Conservation (phyloP, 1,139 yeast genomes). For the Blastobotrys apis region DNA sequence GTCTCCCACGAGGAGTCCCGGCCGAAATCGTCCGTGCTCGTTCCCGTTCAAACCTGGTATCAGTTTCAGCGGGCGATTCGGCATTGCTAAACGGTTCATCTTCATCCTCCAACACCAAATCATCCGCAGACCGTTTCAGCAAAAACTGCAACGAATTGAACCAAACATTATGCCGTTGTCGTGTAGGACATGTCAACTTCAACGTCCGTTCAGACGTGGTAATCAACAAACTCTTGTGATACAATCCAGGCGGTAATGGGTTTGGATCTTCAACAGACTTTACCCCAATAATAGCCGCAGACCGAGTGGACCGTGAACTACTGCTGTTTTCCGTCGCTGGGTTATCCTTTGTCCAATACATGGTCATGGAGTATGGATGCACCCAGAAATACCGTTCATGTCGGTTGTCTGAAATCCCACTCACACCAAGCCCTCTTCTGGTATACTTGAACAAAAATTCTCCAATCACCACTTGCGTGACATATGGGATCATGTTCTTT, state of each 20-base stretch:
- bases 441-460: slow-evolving; percentile 85
- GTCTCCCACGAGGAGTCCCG: slow-evolving; percentile 18
- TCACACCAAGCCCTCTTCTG: slow-evolving; percentile 69
- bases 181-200: slow-evolving; percentile 81
- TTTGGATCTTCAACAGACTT: slow-evolving; percentile 79
- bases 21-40: slow-evolving; percentile 21
- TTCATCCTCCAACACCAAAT: slow-evolving; percentile 45
- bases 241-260: slow-evolving; percentile 86
- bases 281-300: slow-evolving; percentile 76
- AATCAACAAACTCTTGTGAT: slow-evolving; percentile 77
- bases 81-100: slow-evolving; percentile 19
- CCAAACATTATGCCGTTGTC: slow-evolving; percentile 91
- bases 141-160: slow-evolving; percentile 75
- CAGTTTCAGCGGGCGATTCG: slow-evolving; percentile 14
- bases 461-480: slow-evolving; percentile 91
- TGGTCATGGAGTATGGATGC: slow-evolving; percentile 86
- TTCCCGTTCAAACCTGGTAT: slow-evolving; percentile 22
- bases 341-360: slow-evolving; percentile 83
- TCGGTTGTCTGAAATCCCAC: slow-evolving; percentile 70
- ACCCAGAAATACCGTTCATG: slow-evolving; percentile 96
- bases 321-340: slow-evolving; percentile 62
- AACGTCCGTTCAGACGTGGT: slow-evolving; percentile 64
- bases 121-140: slow-evolving; percentile 64
- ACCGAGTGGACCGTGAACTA: slow-evolving; percentile 57
- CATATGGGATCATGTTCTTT: slow-evolving; percentile 74